Evolutionary conservation across 225 moss, liverwort and hornwort genomes (phyloP), one percentile per base, ranked within the genome.

Genomic region (Climacium dendroides): DNA sequence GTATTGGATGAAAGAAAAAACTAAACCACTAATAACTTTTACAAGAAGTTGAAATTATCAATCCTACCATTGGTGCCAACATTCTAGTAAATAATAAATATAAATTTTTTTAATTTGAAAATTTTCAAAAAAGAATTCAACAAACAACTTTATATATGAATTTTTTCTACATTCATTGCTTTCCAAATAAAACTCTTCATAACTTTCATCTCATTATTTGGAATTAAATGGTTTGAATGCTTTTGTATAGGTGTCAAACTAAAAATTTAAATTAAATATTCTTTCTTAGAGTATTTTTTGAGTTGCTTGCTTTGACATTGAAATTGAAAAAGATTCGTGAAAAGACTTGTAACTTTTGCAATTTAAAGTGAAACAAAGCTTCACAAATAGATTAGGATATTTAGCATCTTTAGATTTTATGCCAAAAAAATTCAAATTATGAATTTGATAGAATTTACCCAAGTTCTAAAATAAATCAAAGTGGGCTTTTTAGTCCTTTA

Each of bases 391-490:
- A 71, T 26, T 71, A 43, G 70, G 15, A 70, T 41, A 41, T 15
- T 26, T 43, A 70, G 15, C 70, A 70, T 41, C 4, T 1, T 8
- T 41, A 25, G 41, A 41, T 70, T 41, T 70, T 25, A 15, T 41
- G 8, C 3, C 45, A 45, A 69, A 70, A 69, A 70, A 13, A 13
- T 23, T 1, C 7, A 25, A 41, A 41, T 22, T 39, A 0, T 0
- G 0, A 69, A 24, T 39, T 41, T 15, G 3, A 41, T 41, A 25
- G 25, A 25, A 41, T 5, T 0, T 25, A 1, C 1, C 5, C 0
- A 14, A 14, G 5, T 23, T 67, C 6, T 65, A 19, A n/a, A n/a
- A n/a, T 20, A 20, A n/a, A 0, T 20, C 12, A 22, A 37, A 22
- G 12, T 37, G 19, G 35, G 0, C 32, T 63, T 63, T 0, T 63